Percentiles rank a stretch among this genome's conserved stretches.
phyloP scores from a whole-genome alignment of 495 filamentous ascomycete species.

The Lasiosphaeria miniovina region DNA sequence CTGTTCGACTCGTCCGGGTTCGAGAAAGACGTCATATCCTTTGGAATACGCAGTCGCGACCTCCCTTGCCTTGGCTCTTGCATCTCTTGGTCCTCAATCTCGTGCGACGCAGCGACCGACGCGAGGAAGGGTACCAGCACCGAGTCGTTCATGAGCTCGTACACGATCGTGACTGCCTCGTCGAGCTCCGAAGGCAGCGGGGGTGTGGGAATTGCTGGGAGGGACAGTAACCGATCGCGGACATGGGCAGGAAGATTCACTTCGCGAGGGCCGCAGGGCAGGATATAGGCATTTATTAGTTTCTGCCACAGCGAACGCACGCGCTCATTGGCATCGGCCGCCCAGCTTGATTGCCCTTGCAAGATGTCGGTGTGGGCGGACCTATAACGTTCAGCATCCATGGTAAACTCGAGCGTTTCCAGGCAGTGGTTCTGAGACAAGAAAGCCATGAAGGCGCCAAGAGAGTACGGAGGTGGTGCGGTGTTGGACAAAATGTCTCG shows the following conservation, averaged over 20 bases:
- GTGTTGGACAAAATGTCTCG: slow-evolving; percentile 84
- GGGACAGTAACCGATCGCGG: slow-evolving; percentile 71
- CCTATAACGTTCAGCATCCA: slow-evolving; percentile 89
- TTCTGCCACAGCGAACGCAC: slow-evolving; percentile 70
- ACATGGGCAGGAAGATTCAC: slow-evolving; percentile 90
- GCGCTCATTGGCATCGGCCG: slow-evolving; percentile 59
- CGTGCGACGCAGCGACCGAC: slow-evolving; percentile 43
- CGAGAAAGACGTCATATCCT: slow-evolving; percentile 24
- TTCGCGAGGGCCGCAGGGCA: slow-evolving; percentile 76
- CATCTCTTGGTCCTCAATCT: slow-evolving; percentile 29
- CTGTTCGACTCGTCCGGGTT: slow-evolving; percentile 34
- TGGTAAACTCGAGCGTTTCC: slow-evolving; percentile 95
- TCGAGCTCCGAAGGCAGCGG: slow-evolving; percentile 77
- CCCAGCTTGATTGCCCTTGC: slow-evolving; percentile 17
- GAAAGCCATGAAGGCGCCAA: slow-evolving; percentile 94
- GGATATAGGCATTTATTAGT: slow-evolving; percentile 70
- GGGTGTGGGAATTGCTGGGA: slow-evolving; percentile 59
- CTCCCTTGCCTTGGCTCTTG: slow-evolving; percentile 37
- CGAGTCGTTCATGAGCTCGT: slow-evolving; percentile 96
- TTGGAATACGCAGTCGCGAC: slow-evolving; percentile 38
- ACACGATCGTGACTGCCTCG: slow-evolving; percentile 84
- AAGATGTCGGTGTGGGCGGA: slow-evolving; percentile 64
- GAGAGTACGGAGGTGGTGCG: slow-evolving; percentile 85
- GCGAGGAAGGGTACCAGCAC: slow-evolving; percentile 83
- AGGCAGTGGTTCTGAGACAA: slow-evolving; percentile 96